Base-by-base conservation (phyloP, 371 early-diverging fungal species). In the Rhizomucor pusillus region DNA sequence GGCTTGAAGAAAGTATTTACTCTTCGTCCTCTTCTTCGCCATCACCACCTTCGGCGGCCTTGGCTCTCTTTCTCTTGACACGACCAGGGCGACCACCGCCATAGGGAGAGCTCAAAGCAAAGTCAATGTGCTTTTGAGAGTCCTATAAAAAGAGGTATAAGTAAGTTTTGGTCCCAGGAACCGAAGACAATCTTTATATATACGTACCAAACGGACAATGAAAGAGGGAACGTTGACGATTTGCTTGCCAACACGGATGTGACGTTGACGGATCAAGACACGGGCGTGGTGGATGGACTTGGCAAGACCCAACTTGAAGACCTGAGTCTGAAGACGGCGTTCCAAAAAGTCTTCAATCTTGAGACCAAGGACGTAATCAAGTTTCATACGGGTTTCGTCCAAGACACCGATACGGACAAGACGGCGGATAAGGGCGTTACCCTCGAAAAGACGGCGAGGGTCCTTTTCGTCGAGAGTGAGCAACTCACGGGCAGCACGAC, bases 211-310 rank as follows among this genome's bases (percentile, higher is more conserved):
- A 76, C 95, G 93, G 68, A 98, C 97, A 57, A 96, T 84, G 85
- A 95, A 98, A 55, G 89, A 89, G 52, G 98, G 96, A 56, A 98
- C 90, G 79, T 95, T 89, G 75, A 97, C 98, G 56, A 98, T 90
- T 86, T 96, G 98, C 89, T 95, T 97, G 75, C 99, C 99, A 72
- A 98, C 99, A 66, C 91, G 92, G 78, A 99, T 99, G 90, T 99
- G 99, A 63, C 92, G 89, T 78, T 95, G 97, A 66, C 92, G 90
- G 82, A 99, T 99, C 69, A 99, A 80, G 69, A 96, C 96, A 86
- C 99, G 94, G 55, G 99, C 99, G 79, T 99, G 98, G 87, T 99
- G 99, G 69, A 99, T 94, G 60, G 95, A 95, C 87, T 93, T 97
- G 80, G 99, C 99, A 57, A 99, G 84, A 61, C 99, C 99, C 56